Conservation (phyloP, 371 early-diverging fungal species). For the Apophysomyces ossiformis region DNA sequence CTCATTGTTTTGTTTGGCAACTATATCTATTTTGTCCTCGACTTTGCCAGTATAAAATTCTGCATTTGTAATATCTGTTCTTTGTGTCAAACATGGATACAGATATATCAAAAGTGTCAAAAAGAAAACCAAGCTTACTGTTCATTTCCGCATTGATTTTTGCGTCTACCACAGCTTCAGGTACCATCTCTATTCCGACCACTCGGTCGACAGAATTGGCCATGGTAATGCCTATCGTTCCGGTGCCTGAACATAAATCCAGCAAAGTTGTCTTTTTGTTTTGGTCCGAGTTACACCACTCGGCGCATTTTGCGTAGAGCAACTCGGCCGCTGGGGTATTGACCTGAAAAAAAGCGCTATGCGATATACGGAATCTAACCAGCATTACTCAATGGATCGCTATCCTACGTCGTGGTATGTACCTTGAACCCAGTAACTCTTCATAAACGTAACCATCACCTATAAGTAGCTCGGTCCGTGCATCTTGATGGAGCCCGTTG, state of each 20-base stretch:
- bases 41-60: constrained; percentile 66
- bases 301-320: constrained; percentile 60
- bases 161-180: constrained; percentile 80
- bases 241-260: constrained; percentile 90
- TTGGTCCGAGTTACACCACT: constrained; percentile 46
- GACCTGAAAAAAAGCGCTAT: constrained; percentile 81
- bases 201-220: constrained; percentile 70
- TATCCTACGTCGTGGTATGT: constrained; percentile 3
- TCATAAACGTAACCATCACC: constrained; percentile 72
- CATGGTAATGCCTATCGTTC: constrained; percentile 86
- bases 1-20: constrained; percentile 39
- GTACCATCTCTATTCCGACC: constrained; percentile 78
- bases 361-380: constrained; percentile 71
- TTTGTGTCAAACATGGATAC: constrained; percentile 8
- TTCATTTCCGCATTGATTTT: constrained; percentile 71
- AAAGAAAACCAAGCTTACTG: constrained; percentile 35
- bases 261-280: constrained; percentile 55
- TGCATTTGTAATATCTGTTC: constrained; percentile 54
- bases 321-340: constrained; percentile 77
- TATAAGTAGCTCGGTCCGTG: constrained; percentile 46
- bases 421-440: constrained; percentile 59
- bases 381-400: background rate
- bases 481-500: constrained; percentile 63
- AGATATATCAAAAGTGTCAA: constrained; percentile 13
- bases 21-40: constrained; percentile 65